Evolutionary conservation across 1,284 basidiomycete genomes (phyloP).

Genomic region (Ustilago lituana): DNA sequence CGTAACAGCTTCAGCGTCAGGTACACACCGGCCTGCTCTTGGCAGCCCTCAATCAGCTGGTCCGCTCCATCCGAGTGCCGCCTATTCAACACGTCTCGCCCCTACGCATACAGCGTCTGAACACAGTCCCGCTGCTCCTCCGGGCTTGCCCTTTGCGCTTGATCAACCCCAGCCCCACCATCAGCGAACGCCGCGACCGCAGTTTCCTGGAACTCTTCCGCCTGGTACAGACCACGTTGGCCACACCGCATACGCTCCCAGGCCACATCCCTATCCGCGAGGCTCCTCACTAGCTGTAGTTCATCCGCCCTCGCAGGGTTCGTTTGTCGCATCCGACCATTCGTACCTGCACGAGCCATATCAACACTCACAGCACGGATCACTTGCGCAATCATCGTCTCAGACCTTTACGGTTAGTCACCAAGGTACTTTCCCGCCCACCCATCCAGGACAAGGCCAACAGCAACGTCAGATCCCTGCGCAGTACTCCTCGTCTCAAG

Average conservation of each 20-base stretch:
- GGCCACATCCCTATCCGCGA: conserved; percentile 4
- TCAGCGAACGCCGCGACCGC: conserved; percentile 11
- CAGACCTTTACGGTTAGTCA: not conserved
- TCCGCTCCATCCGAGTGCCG: not conserved
- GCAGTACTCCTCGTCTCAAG: not conserved
- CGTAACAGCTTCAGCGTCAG: not conserved
- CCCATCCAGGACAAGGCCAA: not conserved
- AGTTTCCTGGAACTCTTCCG: not conserved
- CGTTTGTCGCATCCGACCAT: not conserved
- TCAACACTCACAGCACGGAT: conserved; percentile 5
- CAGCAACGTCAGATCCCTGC: conserved; percentile 4
- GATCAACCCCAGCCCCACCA: conserved; percentile 8
- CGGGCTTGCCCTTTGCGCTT: conserved; percentile 19
- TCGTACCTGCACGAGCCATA: not conserved
- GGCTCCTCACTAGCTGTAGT: conserved; percentile 16
- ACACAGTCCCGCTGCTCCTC: not conserved
- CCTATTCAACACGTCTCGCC: not conserved
- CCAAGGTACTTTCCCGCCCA: not conserved
- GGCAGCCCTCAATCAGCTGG: not conserved
- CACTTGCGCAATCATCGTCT: not conserved
- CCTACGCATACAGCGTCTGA: not conserved
- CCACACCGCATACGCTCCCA: not conserved
- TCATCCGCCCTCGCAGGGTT: not conserved
- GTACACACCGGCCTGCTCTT: not conserved
- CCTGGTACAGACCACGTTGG: not conserved